Conservation (phyloP, 2,329 filamentous ascomycete species). For the Calonectria montana region DNA sequence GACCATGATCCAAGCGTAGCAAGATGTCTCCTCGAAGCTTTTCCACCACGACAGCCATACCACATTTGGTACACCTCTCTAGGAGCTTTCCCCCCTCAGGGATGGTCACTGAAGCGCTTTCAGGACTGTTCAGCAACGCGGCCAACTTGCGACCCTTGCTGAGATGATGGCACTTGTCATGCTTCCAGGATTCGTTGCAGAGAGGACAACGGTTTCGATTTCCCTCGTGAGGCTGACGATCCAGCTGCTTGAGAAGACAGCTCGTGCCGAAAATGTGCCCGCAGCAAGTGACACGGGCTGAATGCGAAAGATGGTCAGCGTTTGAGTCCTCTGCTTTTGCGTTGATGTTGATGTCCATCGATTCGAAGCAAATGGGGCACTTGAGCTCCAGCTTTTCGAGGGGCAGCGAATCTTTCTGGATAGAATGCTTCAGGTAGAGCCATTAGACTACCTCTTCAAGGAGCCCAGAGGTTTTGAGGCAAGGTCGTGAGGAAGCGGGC, state of each 20-base stretch:
- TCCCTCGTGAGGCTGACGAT: not conserved
- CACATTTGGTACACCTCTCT: too few relatives aligned
- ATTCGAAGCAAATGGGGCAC: not conserved
- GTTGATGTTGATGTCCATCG: not conserved
- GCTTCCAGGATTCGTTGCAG: too few relatives aligned
- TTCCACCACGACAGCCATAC: too few relatives aligned
- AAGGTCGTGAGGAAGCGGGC: not conserved
- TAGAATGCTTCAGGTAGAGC: not conserved
- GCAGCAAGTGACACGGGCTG: conserved; percentile 27
- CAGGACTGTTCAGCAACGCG: too few relatives aligned
- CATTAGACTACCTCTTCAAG: not conserved
- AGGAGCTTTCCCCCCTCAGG: too few relatives aligned
- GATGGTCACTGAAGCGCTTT: too few relatives aligned
- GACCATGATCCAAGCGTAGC: too few relatives aligned
- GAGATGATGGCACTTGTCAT: too few relatives aligned
- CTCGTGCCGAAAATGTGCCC: conserved; percentile 35
- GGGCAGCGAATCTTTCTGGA: not conserved
- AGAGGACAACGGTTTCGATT: not conserved
- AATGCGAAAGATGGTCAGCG: not conserved
- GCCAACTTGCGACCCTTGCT: too few relatives aligned
- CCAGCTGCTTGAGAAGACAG: not conserved
- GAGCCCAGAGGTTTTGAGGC: not conserved
- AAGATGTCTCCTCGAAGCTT: too few relatives aligned
- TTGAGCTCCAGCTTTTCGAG: not conserved
- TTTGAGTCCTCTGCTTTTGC: not conserved